Base-by-base conservation (phyloP, 495 filamentous ascomycete species). In the Penicillium antarcticum region DNA sequence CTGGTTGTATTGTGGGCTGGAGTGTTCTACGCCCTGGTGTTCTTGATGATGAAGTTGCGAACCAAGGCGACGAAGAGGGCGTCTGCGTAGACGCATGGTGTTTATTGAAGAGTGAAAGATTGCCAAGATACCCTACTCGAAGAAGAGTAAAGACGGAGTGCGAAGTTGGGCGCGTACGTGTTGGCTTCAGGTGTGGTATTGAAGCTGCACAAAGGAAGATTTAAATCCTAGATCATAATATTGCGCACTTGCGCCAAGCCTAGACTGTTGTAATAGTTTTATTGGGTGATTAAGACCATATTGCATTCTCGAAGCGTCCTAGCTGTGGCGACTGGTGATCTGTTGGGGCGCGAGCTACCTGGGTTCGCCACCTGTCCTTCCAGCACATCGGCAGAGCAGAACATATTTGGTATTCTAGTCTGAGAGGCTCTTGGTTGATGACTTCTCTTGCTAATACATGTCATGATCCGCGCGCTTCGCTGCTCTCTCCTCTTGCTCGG, bases 21-120 rank as follows among this genome's bases (percentile, higher is more conserved):
- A 67, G 66, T 23, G 62, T 63, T 45, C 21, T 78, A 77, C 49
- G 64, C 65, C 4, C 48, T 77, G 40, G 75, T 79, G 2, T 79
- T 71, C 45, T 45, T 62, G 48, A 60, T 75, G 46, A 78, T 78
- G 75, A 76, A 75, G 24, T 26, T 49, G n/a, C 36, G 36, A 12
- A 71, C 67, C 23, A 71, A 68, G 52, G 56, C 57, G 32, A 60
- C 62, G 41, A 72, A 68, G 61, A 69, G 48, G 45, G 68, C 66
- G 43, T 45, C 36, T 39, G 16, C 36, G 16, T 39, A 39, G 36
- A 39, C 36, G 36, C 1, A 39, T 39, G 36, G 36, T 39, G 36
- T 21, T 39, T 39, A 5, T 11, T 39, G 36, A 39, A 39, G 9
- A 21, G 36, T 18, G 16, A 39, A 39, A 39, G 17, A 39, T 39